Conservation (phyloP, 73 alveolate genomes). For the Stentor roeselii region DNA sequence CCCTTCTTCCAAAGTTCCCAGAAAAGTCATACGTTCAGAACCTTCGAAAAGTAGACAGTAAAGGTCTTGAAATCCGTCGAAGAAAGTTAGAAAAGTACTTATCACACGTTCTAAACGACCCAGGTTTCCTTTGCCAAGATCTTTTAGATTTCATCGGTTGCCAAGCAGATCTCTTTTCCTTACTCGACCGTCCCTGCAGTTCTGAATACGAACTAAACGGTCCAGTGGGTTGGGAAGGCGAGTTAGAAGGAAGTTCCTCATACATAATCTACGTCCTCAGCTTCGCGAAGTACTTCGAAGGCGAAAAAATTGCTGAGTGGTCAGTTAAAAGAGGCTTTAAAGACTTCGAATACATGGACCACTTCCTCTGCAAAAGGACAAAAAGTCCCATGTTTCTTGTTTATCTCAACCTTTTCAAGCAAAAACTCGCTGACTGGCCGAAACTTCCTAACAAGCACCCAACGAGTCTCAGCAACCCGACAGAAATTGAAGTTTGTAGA, state of each 20-base stretch:
- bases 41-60: background rate
- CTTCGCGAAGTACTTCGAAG: background rate
- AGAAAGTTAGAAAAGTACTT: constrained; percentile 9
- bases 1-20: constrained; percentile 8
- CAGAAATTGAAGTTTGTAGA: constrained; percentile 21
- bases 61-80: background rate
- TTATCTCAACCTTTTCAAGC: background rate
- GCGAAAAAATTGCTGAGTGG: constrained; percentile 16
- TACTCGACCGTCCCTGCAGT: background rate
- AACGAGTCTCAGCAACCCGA: background rate
- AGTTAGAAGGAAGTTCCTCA: background rate
- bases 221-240: background rate
- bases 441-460: background rate
- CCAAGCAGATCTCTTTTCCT: background rate
- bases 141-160: constrained; percentile 5
- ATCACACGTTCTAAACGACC: background rate
- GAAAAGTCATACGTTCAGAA: background rate
- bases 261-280: background rate
- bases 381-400: background rate
- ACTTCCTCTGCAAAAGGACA: background rate
- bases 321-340: constrained; percentile 13
- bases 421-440: background rate
- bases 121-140: constrained; percentile 18
- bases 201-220: background rate
- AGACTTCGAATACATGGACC: constrained; percentile 20